These are phyloP conservation scores for Exophiala sideris DNA, from an alignment of 2,329 filamentous ascomycete genomes.

Conservation along the genomic window DNA sequence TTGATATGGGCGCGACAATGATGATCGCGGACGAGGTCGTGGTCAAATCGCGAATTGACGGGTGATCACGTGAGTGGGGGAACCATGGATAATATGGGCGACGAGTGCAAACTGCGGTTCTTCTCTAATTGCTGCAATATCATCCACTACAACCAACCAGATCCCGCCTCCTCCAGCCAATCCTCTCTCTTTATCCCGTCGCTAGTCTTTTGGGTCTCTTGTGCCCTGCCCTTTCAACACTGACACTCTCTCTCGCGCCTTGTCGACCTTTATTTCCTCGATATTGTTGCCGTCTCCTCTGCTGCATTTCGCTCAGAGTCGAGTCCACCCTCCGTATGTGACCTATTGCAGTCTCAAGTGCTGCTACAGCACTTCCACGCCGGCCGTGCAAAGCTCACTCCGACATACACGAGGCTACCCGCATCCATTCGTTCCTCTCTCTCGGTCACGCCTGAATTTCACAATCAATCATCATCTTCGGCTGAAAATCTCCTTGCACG, in stretches of 20 bases:
- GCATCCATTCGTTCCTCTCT: constrained; percentile 19
- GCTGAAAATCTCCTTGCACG: not conserved
- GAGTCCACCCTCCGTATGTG: constrained; percentile 18
- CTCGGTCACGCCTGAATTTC: constrained; percentile 8
- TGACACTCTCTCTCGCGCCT: constrained; percentile 19
- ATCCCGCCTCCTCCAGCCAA: constrained; percentile 1
- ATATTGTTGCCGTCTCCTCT: constrained; percentile 23
- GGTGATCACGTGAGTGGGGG: constrained; percentile 1
- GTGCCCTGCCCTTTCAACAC: constrained; percentile 15
- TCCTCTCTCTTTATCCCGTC: not conserved
- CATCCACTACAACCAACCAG: not conserved
- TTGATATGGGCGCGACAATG: not conserved
- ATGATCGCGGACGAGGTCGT: not conserved
- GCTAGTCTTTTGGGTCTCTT: constrained; percentile 11
- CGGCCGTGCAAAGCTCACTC: constrained; percentile 9
- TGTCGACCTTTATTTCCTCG: constrained; percentile 21
- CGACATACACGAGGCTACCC: constrained; percentile 21
- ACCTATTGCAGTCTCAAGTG: constrained; percentile 13
- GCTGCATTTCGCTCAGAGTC: not conserved
- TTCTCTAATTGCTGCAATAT: not conserved
- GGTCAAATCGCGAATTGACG: not conserved
- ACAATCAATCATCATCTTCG: not conserved
- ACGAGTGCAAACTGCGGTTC: not conserved
- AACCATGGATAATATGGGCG: not conserved
- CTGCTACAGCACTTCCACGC: constrained; percentile 20